Base-by-base conservation (phyloP, 805 yeast species). In the Allodekkera sacchari region DNA sequence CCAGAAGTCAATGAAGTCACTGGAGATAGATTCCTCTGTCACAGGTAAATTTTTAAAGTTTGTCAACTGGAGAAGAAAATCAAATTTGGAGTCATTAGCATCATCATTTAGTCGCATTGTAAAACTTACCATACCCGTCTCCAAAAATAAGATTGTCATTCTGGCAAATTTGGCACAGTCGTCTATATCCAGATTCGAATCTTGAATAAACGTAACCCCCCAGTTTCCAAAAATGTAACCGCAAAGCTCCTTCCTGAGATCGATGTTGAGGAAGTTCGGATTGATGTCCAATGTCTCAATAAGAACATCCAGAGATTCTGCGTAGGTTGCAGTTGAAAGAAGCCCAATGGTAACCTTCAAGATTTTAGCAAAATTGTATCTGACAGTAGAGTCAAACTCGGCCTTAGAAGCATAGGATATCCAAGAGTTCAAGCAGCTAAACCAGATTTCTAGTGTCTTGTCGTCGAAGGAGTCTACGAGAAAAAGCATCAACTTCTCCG, bases 1-100 rank as follows among this genome's bases (percentile, higher is more conserved):
- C 94, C 94, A 83, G 46, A 82, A 78, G 21, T 72, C 70, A 7
- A 77, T 61, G 46, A 81, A 64, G 35, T 64, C 68, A 25, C 55
- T 61, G 0, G 78, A 71, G 6, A 77, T 59, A 11, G 54, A 50
- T 50, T 82, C 94, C 23, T 80, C 81, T 1, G 61, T 43, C 3
- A 76, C 62, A 0, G 92, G 80, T 5, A 52, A 38, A 3, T 78
- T 72, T 2, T 77, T 75, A 31, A 68, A 66, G 36, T 68, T 64
- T 0, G 87, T 72, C 31, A 82, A 47, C 32, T 61, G 61, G 12
- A 77, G 37, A 13, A 80, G 50, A 17, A 71, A 62, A 13, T 66
- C 59, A 11, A 80, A 53, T 31, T 71, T 64, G 11, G 54, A 53
- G 25, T 62, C 55, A 20, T 57, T 53, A 3, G 48, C 39, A 10